phyloP scores from a whole-genome alignment of 352 stramenopile genomes.

The Globisporangium emineosum region DNA sequence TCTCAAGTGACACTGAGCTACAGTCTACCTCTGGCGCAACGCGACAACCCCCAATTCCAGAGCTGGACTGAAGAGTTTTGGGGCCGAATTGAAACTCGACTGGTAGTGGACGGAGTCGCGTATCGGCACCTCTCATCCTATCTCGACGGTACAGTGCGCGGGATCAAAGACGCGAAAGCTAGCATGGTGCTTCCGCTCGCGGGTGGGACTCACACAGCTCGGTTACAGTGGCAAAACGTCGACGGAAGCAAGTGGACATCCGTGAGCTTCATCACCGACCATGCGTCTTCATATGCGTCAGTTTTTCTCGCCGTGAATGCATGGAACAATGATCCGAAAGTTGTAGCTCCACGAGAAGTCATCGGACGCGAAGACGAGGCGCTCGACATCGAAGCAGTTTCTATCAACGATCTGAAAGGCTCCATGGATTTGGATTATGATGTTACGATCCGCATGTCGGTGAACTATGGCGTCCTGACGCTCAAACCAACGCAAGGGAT shows the following conservation, averaged over 20 bases:
- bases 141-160: conserved; percentile 61
- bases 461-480: conserved; percentile 52
- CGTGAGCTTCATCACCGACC: conserved; percentile 71
- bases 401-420: conserved; percentile 45
- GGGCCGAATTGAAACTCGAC: conserved; percentile 52
- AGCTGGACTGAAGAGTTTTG: conserved; percentile 43
- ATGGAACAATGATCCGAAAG: conserved; percentile 70
- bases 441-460: conserved; percentile 52
- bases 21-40: conserved; percentile 65
- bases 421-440: conserved; percentile 60
- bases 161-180: conserved; percentile 67
- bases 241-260: conserved; percentile 60
- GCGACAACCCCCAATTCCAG: conserved; percentile 66
- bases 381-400: conserved; percentile 35
- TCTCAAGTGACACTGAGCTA: conserved; percentile 69
- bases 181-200: conserved; percentile 60
- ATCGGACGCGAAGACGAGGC: conserved; percentile 45
- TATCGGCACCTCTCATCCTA: conserved; percentile 69
- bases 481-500: conserved; percentile 55
- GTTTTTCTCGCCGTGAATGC: conserved; percentile 66
- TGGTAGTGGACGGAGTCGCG: conserved; percentile 64
- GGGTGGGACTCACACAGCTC: conserved; percentile 54
- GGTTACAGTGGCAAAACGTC: conserved; percentile 77
- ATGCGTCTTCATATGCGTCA: conserved; percentile 59
- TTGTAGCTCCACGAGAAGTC: conserved; percentile 35